Conservation (phyloP, 2,329 filamentous ascomycete species). For the Venturia nashicola region DNA sequence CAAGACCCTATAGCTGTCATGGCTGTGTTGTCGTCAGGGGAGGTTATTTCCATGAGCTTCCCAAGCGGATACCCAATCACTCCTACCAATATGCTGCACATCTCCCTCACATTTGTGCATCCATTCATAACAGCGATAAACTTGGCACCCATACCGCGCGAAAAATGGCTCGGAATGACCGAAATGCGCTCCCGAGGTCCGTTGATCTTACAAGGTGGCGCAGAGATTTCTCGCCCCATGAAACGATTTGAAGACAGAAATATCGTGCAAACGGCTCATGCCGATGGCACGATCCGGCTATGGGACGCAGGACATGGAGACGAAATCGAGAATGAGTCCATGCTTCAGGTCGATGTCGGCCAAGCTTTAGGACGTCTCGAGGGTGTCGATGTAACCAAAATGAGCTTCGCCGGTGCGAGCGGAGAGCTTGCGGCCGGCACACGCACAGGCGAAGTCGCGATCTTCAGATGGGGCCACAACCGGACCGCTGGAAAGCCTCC, state of each 20-base stretch:
- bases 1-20: slow-evolving; percentile 86
- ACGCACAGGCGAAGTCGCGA: slow-evolving; percentile 66
- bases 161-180: slow-evolving; percentile 80
- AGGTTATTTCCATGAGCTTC: slow-evolving; percentile 81
- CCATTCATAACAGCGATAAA: slow-evolving; percentile 69
- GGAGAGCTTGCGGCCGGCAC: slow-evolving; percentile 80
- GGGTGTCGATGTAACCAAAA: slow-evolving; percentile 63
- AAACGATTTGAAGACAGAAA: slow-evolving; percentile 74
- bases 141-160: slow-evolving; percentile 63
- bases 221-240: slow-evolving; percentile 54
- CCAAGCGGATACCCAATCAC: slow-evolving; percentile 84
- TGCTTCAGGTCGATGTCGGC: slow-evolving; percentile 78
- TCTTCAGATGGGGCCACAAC: slow-evolving; percentile 85
- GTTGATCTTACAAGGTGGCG: slow-evolving; percentile 65
- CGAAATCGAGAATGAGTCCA: slow-evolving; percentile 74
- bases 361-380: slow-evolving; percentile 69
- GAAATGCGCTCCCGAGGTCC: slow-evolving; percentile 73
- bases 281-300: slow-evolving; percentile 78
- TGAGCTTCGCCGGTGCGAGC: slow-evolving; percentile 68
- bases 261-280: slow-evolving; percentile 75
- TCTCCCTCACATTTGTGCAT: slow-evolving; percentile 77
- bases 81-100: slow-evolving; percentile 84
- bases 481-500: slow-evolving; percentile 54
- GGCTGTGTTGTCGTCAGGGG: slow-evolving; percentile 69
- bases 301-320: slow-evolving; percentile 91